Percentiles rank a stretch among this genome's conserved stretches.
Evolutionary conservation across 2,329 filamentous ascomycete genomes (phyloP).

Genomic region (Trichophyton mentagrophytes): DNA sequence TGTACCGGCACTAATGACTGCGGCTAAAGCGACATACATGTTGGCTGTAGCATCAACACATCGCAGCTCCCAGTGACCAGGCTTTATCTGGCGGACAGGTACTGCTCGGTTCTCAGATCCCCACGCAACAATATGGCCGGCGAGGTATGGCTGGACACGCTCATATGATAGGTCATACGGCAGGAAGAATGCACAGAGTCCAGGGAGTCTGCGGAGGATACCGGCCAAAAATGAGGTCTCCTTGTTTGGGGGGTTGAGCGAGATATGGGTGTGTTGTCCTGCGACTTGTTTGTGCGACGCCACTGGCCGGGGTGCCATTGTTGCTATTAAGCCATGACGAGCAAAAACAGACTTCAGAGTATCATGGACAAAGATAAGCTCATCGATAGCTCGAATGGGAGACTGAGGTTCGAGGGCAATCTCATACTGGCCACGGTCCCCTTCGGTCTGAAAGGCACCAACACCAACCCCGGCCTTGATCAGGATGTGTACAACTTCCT

Average conservation of each 20-base stretch:
- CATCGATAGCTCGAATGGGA: slow-evolving; percentile 15
- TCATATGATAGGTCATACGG: slow-evolving; percentile 12
- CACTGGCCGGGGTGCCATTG: slow-evolving; percentile 14
- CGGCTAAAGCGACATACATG: slow-evolving; percentile 16
- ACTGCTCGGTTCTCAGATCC: slow-evolving; percentile 13
- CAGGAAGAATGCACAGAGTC: slow-evolving; percentile 10
- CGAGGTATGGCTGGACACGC: slow-evolving; percentile 6
- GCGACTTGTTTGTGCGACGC: neutral
- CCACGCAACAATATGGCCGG: slow-evolving; percentile 12
- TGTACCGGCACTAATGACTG: slow-evolving; percentile 4
- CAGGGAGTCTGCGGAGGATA: slow-evolving; percentile 8
- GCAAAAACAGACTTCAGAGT: slow-evolving; percentile 12
- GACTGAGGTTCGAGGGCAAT: slow-evolving; percentile 12
- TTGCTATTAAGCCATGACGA: slow-evolving; percentile 12
- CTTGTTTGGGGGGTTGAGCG: slow-evolving; percentile 6
- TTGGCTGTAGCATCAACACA: slow-evolving; percentile 16
- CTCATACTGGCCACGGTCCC: slow-evolving; percentile 13
- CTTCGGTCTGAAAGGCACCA: slow-evolving; percentile 12
- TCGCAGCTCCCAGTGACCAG: slow-evolving; percentile 17
- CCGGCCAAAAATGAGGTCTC: slow-evolving; percentile 12
- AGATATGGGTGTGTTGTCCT: slow-evolving; percentile 13
- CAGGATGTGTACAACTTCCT: neutral
- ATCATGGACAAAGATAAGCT: slow-evolving; percentile 12
- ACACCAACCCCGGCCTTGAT: slow-evolving; percentile 7
- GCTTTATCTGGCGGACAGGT: slow-evolving; percentile 15